These are phyloP conservation scores for Botrytis squamosa DNA, from an alignment of 2,329 filamentous ascomycete genomes.

Conservation along the genomic window DNA sequence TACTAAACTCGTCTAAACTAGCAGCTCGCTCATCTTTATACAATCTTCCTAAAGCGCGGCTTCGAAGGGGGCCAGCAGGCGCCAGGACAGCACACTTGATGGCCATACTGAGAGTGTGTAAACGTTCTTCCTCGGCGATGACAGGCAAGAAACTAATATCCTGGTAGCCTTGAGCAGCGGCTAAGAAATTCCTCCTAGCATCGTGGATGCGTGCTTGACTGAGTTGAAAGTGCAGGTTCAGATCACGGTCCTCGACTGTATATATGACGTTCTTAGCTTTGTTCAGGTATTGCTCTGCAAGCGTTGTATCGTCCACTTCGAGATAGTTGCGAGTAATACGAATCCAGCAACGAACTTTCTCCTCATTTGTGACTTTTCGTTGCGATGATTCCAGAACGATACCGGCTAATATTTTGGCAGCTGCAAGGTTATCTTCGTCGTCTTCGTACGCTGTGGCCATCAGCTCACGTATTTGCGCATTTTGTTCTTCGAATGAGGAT, in stretches of 20 bases:
- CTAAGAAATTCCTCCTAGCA: conserved; percentile 82
- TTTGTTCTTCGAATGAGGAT: conserved; percentile 80
- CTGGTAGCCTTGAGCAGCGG: conserved; percentile 85
- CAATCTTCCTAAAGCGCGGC: conserved; percentile 74
- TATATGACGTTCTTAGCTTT: conserved; percentile 92
- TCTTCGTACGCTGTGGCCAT: conserved; percentile 80
- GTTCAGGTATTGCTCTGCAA: conserved; percentile 85
- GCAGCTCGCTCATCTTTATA: conserved; percentile 89
- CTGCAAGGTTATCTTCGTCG: conserved; percentile 75
- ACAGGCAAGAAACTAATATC: conserved; percentile 74
- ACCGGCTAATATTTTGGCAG: conserved; percentile 74
- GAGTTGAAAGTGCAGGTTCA: conserved; percentile 82
- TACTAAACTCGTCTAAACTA: conserved; percentile 75
- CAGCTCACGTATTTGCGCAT: conserved; percentile 73
- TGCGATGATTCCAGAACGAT: conserved; percentile 85
- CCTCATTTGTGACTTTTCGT: conserved; percentile 75
- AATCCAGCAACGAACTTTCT: conserved; percentile 84
- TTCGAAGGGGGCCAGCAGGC: conserved; percentile 82
- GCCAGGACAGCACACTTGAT: conserved; percentile 92
- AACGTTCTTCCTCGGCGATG: conserved; percentile 82
- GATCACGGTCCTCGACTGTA: conserved; percentile 68
- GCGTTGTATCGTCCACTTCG: conserved; percentile 86
- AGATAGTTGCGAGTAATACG: conserved; percentile 92
- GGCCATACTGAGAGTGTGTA: conserved; percentile 80
- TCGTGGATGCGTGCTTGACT: conserved; percentile 92